Percentiles rank a stretch among this genome's conserved stretches.
Conservation (phyloP, 108 stramenopile genomes). For the Skeletonema marinoi region DNA sequence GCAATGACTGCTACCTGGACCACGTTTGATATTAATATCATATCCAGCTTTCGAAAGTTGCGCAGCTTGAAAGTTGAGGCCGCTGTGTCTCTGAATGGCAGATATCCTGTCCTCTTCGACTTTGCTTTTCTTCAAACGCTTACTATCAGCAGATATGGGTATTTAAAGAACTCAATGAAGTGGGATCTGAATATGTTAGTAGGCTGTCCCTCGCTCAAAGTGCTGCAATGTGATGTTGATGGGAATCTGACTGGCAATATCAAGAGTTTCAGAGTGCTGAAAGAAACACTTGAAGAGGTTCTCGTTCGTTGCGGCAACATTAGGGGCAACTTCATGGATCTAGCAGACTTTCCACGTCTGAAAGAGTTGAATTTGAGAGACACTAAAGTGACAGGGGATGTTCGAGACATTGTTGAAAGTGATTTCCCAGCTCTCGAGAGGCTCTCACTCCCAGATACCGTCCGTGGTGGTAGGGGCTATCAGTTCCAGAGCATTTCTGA, state of each 20-base stretch:
- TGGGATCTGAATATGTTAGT: neutral
- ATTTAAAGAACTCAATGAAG: too few relatives aligned
- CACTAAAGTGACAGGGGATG: neutral
- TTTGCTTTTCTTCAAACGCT: neutral
- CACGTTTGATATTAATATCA: neutral
- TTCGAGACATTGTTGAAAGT: neutral
- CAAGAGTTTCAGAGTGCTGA: neutral
- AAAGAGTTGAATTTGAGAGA: neutral
- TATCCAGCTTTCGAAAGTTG: neutral
- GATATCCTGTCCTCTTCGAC: neutral
- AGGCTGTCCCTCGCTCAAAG: neutral
- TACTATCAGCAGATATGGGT: too few relatives aligned
- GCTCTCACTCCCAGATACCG: neutral
- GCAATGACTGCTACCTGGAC: neutral
- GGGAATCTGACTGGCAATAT: neutral
- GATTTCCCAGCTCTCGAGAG: neutral
- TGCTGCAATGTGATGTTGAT: neutral
- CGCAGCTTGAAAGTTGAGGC: neutral
- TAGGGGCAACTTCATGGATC: neutral
- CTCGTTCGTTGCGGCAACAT: neutral
- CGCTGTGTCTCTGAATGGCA: neutral
- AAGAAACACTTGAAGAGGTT: neutral
- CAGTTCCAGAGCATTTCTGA: neutral
- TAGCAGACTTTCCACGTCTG: slow-evolving; percentile 14
- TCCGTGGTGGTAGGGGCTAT: neutral